Percentiles rank a stretch among this genome's conserved stretches.
Conservation (phyloP, 2,329 filamentous ascomycete genomes). For the Penicillium sp. region DNA sequence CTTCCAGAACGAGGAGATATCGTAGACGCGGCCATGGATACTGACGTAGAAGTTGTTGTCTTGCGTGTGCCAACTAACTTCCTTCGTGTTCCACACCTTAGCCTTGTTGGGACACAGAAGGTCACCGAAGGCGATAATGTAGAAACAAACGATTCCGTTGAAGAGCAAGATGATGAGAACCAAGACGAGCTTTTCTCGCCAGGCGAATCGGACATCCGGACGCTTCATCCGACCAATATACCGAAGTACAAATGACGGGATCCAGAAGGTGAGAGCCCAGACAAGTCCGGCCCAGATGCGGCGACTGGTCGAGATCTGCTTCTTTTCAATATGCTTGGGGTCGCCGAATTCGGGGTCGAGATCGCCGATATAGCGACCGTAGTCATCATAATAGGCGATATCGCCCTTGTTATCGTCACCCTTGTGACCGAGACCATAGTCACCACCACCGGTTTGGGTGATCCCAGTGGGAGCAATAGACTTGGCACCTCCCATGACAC, state of each 20-base stretch:
- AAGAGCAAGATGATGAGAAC: conserved; percentile 77
- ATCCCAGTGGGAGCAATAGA: conserved; percentile 50
- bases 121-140: conserved; percentile 83
- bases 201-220: conserved; percentile 93
- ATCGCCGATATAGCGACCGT: conserved; percentile 66
- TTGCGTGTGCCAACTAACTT: conserved; percentile 72
- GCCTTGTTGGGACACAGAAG: conserved; percentile 87
- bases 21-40: conserved; percentile 86
- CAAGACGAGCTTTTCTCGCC: conserved; percentile 91
- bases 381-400: conserved; percentile 70
- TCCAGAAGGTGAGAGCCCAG: conserved; percentile 90
- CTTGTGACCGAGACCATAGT: conserved; percentile 86
- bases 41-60: conserved; percentile 81
- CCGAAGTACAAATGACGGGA: conserved; percentile 81
- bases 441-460: conserved; percentile 58
- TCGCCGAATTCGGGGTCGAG: conserved; percentile 78
- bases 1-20: conserved; percentile 86
- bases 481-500: conserved; percentile 55
- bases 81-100: conserved; percentile 77
- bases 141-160: conserved; percentile 84
- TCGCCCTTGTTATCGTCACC: conserved; percentile 77
- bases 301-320: conserved; percentile 63
- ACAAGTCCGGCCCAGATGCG: conserved; percentile 79
- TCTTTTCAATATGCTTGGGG: conserved; percentile 73
- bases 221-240: conserved; percentile 92